Evolutionary conservation across 2,329 filamentous ascomycete species (phyloP), one percentile per base, ranked within the genome.

Genomic region (Monosporascus sp.): DNA sequence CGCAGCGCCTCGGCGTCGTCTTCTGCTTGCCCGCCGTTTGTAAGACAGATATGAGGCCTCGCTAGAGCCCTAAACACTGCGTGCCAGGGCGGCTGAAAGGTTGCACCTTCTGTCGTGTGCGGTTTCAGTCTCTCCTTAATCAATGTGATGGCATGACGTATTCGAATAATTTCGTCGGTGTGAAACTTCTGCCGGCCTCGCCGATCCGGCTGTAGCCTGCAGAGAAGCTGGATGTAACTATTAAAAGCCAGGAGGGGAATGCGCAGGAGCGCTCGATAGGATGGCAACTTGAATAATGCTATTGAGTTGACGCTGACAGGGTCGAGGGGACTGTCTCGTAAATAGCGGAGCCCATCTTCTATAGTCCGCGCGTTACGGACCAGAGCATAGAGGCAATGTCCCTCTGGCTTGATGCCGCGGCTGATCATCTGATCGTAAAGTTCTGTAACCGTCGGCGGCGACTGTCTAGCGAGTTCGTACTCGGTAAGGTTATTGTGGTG

Each of bases 391-490:
- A 89, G 73, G 25, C 78, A 81, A 41, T 71, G 65, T 1, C 74
- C 75, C 4, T 70, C 63, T 0, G 84, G 80, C 6, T 64, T 68
- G 20, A 86, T 63, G 1, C 76, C 74, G 2, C 73, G 70, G 1
- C 63, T 64, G 14, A 71, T 64, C 82, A 91, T 88, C 43, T 76
- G 72, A 11, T 74, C 63, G 54, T 86, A 87, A 4, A 92, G 72
- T 49, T 80, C 73, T 5, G 75, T 68, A 11, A 84, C 69, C 1
- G 73, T 77, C 2, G 88, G 88, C 1, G 87, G 82, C 15, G 75
- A 72, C 44, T 83, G 71, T n/a, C 82, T 76, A 39, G 82, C 78
- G 58, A 81, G 82, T 53, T 88, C 87, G 51, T 84, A 81, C n/a
- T 84, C 78, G 54, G 76, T 87, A 62, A 76, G 78, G 66, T 77